Percentiles rank a stretch among this genome's conserved stretches.
Evolutionary conservation across 2,329 filamentous ascomycete species (phyloP).

Genomic region (Tolypocladium tropicale): DNA sequence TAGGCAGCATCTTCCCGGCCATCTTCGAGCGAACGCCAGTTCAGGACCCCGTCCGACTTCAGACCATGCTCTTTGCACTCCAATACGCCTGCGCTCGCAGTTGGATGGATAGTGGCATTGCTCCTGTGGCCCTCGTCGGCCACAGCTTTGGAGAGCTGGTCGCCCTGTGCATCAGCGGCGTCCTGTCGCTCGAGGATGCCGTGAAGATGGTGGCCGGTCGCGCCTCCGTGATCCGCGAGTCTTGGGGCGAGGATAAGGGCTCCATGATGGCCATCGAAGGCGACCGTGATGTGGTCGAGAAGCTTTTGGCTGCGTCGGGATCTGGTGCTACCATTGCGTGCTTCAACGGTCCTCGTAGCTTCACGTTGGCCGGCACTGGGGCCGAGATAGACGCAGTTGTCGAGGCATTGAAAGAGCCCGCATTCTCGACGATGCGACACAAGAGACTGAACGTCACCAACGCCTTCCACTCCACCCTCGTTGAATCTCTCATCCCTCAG

Average conservation of each 20-base stretch:
- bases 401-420: neutral
- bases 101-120: neutral
- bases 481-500: neutral
- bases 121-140: neutral
- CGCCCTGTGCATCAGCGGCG: neutral
- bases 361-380: neutral
- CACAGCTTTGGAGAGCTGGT: neutral
- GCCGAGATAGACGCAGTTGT: neutral
- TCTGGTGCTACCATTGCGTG: neutral
- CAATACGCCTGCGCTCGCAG: neutral
- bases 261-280: neutral
- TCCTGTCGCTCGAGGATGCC: neutral
- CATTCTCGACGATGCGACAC: neutral
- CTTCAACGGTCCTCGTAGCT: neutral
- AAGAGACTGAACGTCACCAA: neutral
- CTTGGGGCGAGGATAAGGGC: neutral
- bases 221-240: neutral
- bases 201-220: neutral
- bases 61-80: neutral
- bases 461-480: neutral
- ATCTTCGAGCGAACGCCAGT: neutral
- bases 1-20: neutral
- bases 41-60: neutral
- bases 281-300: neutral
- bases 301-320: neutral